These are phyloP conservation scores for Opeltia flavorubescens DNA, from an alignment of 495 filamentous ascomycete genomes.

Conservation along the genomic window DNA sequence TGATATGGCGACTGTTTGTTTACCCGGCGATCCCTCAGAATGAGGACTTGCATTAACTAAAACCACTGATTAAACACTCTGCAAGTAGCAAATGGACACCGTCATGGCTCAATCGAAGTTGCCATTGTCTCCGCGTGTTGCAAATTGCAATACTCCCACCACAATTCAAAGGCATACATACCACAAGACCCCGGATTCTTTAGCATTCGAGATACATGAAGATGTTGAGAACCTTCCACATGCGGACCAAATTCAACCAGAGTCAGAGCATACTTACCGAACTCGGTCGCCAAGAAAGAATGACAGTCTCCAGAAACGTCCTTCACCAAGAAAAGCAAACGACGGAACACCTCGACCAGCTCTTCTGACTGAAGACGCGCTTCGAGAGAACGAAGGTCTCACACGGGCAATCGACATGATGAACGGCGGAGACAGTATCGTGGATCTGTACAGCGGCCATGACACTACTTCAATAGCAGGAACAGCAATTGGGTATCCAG, in stretches of 20 bases:
- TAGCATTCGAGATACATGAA: neutral
- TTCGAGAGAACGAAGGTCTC: slow-evolving; percentile 24
- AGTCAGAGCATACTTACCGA: slow-evolving; percentile 9
- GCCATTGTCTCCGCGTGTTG: slow-evolving; percentile 28
- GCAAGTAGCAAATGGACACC: neutral
- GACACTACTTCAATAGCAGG: slow-evolving; percentile 10
- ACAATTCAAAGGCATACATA: slow-evolving; percentile 2
- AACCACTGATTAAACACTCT: too few relatives aligned
- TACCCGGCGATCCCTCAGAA: too few relatives aligned
- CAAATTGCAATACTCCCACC: slow-evolving; percentile 21
- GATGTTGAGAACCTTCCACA: slow-evolving; percentile 11
- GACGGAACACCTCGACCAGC: neutral
- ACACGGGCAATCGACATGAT: slow-evolving; percentile 16
- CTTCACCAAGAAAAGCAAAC: slow-evolving; percentile 6
- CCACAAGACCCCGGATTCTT: slow-evolving; percentile 1
- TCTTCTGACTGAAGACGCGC: slow-evolving; percentile 14
- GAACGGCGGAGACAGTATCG: slow-evolving; percentile 13
- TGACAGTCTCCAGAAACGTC: slow-evolving; percentile 3
- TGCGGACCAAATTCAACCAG: slow-evolving; percentile 22
- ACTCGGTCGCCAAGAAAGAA: slow-evolving; percentile 1
- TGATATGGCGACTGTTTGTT: too few relatives aligned
- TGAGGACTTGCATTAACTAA: too few relatives aligned
- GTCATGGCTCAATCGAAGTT: slow-evolving; percentile 32
- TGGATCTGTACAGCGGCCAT: slow-evolving; percentile 14
- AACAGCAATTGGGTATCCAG: slow-evolving; percentile 10